Evolutionary conservation across 352 stramenopile species (phyloP).

Genomic region (Phytopythium boreale): DNA sequence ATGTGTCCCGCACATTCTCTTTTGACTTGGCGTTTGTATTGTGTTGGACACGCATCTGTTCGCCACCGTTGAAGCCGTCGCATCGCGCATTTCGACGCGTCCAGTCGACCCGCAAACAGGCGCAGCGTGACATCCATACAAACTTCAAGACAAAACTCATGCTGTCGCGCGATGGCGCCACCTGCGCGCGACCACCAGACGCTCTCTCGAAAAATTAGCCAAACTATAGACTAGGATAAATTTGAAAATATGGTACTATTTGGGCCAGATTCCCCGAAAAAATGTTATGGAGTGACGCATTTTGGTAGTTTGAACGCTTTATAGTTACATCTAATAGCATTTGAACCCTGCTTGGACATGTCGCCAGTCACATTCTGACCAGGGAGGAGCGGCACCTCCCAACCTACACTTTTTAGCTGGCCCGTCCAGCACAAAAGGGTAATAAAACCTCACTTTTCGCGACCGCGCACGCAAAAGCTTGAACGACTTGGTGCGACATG

Average conservation of each 20-base stretch:
- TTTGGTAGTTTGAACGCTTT: too few relatives aligned
- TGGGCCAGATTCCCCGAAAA: too few relatives aligned
- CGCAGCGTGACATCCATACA: not conserved
- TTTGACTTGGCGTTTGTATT: not conserved
- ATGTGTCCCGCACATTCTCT: not conserved
- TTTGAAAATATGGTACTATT: not conserved
- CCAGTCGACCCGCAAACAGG: too few relatives aligned
- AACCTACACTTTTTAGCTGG: slow-evolving; percentile 8
- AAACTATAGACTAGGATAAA: not conserved
- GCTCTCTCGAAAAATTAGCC: not conserved
- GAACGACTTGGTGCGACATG: not conserved
- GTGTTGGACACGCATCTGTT: not conserved
- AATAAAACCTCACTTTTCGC: not conserved
- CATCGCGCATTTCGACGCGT: not conserved
- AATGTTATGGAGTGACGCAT: too few relatives aligned
- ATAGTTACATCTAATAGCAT: too few relatives aligned
- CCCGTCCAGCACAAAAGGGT: not conserved
- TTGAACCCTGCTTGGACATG: too few relatives aligned
- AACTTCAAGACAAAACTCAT: not conserved
- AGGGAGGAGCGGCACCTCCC: not conserved
- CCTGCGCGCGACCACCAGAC: not conserved
- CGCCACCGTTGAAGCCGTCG: not conserved
- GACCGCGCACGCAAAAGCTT: not conserved
- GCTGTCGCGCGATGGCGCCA: slow-evolving; percentile 4
- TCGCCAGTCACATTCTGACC: not conserved